Evolutionary conservation across 495 filamentous ascomycete species (phyloP).

Genomic region (Penicillium daleae): DNA sequence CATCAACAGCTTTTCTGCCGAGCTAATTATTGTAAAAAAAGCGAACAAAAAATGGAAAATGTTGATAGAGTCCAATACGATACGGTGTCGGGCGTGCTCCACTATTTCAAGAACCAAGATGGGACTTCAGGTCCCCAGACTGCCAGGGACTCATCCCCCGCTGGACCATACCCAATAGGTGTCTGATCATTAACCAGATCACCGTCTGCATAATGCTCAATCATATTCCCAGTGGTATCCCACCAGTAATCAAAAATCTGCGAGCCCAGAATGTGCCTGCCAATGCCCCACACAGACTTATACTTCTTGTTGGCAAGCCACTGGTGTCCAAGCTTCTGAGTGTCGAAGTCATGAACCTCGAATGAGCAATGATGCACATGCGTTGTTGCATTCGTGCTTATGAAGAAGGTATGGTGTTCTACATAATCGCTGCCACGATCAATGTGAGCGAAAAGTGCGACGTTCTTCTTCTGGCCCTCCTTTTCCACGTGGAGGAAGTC

Average conservation of each 20-base stretch:
- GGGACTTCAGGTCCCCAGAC: constrained; percentile 42
- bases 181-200: constrained; percentile 65
- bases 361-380: constrained; percentile 76
- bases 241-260: constrained; percentile 84
- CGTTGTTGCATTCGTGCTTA: constrained; percentile 55
- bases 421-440: constrained; percentile 61
- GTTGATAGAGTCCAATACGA: background rate
- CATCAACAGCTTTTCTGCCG: background rate
- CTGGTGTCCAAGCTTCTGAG: constrained; percentile 72
- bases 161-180: constrained; percentile 42
- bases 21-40: background rate
- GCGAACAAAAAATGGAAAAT: too few species aligned
- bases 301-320: constrained; percentile 68
- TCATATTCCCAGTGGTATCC: constrained; percentile 62
- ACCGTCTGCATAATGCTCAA: constrained; percentile 75
- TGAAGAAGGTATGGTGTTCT: constrained; percentile 78
- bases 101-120: constrained; percentile 20
- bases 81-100: background rate
- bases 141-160: constrained; percentile 31
- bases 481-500: constrained; percentile 38
- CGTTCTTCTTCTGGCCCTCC: constrained; percentile 43
- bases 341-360: constrained; percentile 78
- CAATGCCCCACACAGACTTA: constrained; percentile 73
- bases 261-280: constrained; percentile 71
- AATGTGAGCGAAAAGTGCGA: constrained; percentile 66